Conservation (phyloP, 495 filamentous ascomycete genomes). For the Xylaria telfairii region DNA sequence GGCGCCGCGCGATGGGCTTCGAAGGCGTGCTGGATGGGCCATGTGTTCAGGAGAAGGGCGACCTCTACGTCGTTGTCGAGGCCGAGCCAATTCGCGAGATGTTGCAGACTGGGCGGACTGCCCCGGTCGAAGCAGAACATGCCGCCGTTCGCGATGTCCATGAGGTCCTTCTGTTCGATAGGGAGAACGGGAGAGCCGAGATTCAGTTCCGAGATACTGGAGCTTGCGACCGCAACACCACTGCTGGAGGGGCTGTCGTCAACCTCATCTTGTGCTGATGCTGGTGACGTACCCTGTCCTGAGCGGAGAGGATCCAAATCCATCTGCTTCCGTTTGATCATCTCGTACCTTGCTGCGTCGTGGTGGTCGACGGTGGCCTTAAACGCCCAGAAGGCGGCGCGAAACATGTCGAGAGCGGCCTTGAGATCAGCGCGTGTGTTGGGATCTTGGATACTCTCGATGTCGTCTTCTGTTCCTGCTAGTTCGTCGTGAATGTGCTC, state of each 20-base stretch:
- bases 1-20: not conserved
- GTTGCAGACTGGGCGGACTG: not conserved
- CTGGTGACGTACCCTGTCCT: not conserved
- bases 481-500: not conserved
- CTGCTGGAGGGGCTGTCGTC: not conserved
- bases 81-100: not conserved
- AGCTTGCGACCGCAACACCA: not conserved
- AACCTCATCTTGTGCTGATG: not conserved
- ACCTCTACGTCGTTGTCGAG: not conserved
- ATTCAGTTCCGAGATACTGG: not conserved
- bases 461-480: not conserved
- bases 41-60: not conserved
- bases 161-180: not conserved
- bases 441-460: not conserved
- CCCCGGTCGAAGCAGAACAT: constrained; percentile 6
- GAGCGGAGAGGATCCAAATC: not conserved
- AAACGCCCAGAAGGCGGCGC: not conserved
- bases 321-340: not conserved
- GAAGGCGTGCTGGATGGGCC: constrained; percentile 1
- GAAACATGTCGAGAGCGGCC: not conserved
- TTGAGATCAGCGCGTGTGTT: not conserved
- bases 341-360: not conserved
- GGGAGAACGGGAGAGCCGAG: not conserved
- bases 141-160: not conserved
- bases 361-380: not conserved